A percentile compares a stretch with the other conserved stretches of the same genome.
These are phyloP conservation scores for Trichomonas tenax DNA, from an alignment of 208 protist species.

Conservation along the genomic window DNA sequence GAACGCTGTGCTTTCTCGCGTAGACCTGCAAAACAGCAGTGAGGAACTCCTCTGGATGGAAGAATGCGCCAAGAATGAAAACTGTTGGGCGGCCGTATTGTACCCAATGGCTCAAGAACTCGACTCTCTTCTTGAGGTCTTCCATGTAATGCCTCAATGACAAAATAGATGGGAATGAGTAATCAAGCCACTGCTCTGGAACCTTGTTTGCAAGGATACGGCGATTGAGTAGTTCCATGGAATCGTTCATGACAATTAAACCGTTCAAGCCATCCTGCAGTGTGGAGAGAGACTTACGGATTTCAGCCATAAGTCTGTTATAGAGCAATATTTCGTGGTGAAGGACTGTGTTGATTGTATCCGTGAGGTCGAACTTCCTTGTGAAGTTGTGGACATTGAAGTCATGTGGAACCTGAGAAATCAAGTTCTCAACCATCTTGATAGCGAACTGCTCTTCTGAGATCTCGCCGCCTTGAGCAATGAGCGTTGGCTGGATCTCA, in stretches of 20 bases:
- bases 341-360: constrained; percentile 68
- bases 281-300: constrained; percentile 72
- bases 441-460: background rate
- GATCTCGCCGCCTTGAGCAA: background rate
- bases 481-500: background rate
- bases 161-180: constrained; percentile 82
- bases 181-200: constrained; percentile 68
- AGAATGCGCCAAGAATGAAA: constrained; percentile 72
- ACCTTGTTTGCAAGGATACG: constrained; percentile 56
- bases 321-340: constrained; percentile 58
- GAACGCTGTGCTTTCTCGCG: constrained; percentile 80
- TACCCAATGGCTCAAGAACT: constrained; percentile 72
- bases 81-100: constrained; percentile 17
- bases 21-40: constrained; percentile 95
- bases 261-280: constrained; percentile 72
- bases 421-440: background rate
- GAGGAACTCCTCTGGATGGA: constrained; percentile 95
- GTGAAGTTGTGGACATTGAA: background rate
- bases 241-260: constrained; percentile 53
- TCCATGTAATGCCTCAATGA: constrained; percentile 74
- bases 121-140: constrained; percentile 73
- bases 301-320: constrained; percentile 69
- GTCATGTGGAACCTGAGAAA: background rate
- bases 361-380: background rate
- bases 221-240: constrained; percentile 53